Evolutionary conservation across 495 filamentous ascomycete species (phyloP).

Genomic region (Trypethelium eluteriae): DNA sequence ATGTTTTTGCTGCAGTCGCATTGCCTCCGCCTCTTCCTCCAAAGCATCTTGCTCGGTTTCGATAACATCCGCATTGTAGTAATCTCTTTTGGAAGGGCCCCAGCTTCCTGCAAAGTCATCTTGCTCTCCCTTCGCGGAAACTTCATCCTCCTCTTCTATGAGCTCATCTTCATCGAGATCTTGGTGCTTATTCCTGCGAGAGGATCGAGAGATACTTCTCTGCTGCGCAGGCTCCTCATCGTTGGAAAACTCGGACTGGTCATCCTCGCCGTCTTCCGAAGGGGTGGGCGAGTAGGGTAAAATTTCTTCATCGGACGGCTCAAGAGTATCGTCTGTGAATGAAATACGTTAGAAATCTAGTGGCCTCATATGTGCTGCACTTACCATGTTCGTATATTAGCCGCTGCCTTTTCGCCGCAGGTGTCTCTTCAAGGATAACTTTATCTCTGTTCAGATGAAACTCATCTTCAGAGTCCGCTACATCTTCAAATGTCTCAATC

Average conservation of each 20-base stretch:
- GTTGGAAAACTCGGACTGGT: slow-evolving; percentile 42
- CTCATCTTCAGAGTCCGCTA: slow-evolving; percentile 88
- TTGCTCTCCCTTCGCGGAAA: slow-evolving; percentile 49
- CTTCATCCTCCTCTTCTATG: slow-evolving; percentile 41
- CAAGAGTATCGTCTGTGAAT: slow-evolving; percentile 47
- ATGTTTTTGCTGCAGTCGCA: slow-evolving; percentile 80
- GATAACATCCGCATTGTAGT: slow-evolving; percentile 84
- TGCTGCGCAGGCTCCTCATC: slow-evolving; percentile 26
- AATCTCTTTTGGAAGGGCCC: slow-evolving; percentile 80
- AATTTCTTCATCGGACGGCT: slow-evolving; percentile 85
- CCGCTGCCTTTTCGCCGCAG: slow-evolving; percentile 65
- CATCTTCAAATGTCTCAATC: slow-evolving; percentile 67
- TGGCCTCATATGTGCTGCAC: neutral
- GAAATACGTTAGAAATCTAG: neutral
- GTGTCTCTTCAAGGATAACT: slow-evolving; percentile 72
- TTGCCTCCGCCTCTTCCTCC: slow-evolving; percentile 86
- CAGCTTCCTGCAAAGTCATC: slow-evolving; percentile 72
- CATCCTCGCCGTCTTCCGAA: slow-evolving; percentile 48
- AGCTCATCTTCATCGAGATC: slow-evolving; percentile 19
- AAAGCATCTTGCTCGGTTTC: slow-evolving; percentile 87
- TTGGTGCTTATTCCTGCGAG: slow-evolving; percentile 16
- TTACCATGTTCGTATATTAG: neutral
- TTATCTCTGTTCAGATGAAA: slow-evolving; percentile 78
- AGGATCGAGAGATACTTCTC: neutral
- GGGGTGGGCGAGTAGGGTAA: slow-evolving; percentile 50